Evolutionary conservation across 257 asterid species (phyloP).

Genomic region (Rehmannia glutinosa): DNA sequence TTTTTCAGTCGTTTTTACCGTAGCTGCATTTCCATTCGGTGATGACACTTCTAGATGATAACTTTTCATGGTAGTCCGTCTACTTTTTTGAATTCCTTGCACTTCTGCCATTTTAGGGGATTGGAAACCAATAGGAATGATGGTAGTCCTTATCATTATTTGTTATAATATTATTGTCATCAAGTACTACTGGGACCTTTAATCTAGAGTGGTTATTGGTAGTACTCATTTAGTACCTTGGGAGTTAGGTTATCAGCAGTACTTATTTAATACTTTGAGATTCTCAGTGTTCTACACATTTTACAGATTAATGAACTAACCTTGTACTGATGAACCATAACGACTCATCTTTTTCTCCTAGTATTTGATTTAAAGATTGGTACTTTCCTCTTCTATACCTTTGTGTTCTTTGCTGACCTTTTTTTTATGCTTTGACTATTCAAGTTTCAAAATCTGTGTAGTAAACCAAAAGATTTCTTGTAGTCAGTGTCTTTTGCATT

Average conservation of each 20-base stretch:
- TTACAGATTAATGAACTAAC: conserved; percentile 6
- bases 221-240: neutral
- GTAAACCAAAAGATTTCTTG: neutral
- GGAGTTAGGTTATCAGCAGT: conserved; percentile 5
- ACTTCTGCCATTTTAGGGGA: neutral
- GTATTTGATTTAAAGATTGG: conserved; percentile 1
- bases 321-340: conserved; percentile 3
- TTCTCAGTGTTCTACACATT: conserved; percentile 8
- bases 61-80: conserved; percentile 3
- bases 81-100: neutral
- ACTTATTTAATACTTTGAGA: neutral
- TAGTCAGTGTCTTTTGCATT: neutral
- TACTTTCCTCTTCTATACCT: neutral
- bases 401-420: conserved; percentile 11
- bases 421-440: neutral
- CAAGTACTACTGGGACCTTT: conserved; percentile 1
- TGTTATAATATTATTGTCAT: neutral
- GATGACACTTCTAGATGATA: conserved; percentile 3
- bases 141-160: neutral
- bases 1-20: conserved; percentile 9
- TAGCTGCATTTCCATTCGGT: conserved; percentile 9
- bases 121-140: neutral
- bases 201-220: conserved; percentile 7
- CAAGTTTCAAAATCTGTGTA: neutral
- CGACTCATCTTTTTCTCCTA: neutral